Evolutionary conservation across 2,329 filamentous ascomycete species (phyloP), one percentile per base, ranked within the genome.

Genomic region (Diaporthe sp.): DNA sequence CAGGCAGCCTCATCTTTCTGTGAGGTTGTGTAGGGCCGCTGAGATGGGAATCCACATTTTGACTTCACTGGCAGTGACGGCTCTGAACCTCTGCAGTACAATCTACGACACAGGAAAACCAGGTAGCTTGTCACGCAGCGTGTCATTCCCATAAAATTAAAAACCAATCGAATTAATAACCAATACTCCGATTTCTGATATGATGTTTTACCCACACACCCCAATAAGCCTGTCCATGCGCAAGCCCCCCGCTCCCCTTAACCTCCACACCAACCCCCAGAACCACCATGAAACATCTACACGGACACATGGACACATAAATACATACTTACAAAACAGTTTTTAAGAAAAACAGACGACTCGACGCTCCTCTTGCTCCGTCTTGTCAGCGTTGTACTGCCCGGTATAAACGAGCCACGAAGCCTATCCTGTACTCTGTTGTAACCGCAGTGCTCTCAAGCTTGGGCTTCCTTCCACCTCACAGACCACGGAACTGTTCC

Each of bases 291-390:
- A 55, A 63, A 50, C 37, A 55, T 61, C 56, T 71, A 71, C 70
- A 63, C 44, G 44, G 35, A 22, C 44, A 59, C 68, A 47, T 53
- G 63, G 44, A 66, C 63, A 63, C 47, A 39, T 68, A 37, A 37
- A 71, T 63, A 71, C 69, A 53, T 44, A 63, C 69, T 19, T 51
- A 63, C 42, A 63, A 50, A n/a, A 70, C 53, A 59, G 15, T 15
- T 32, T n/a, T 17, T 25, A 63, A 25, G 25, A 44, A 22, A 53
- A 27, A 63, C 10, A 8, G 19, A 37, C 19, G 27, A 25, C 15
- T 32, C 50, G 35, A 19, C 56, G 7, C 35, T 12, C 35, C 39
- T 15, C 25, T 37, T 8, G 13, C 27, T 39, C 13, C 15, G 6
- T 15, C 42, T 71, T 35, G 17, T 53, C 27, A 12, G 39, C 22